These are phyloP conservation scores for Paratinospora sagittata DNA, from an alignment of 164 flowering plant genomes.

Conservation along the genomic window DNA sequence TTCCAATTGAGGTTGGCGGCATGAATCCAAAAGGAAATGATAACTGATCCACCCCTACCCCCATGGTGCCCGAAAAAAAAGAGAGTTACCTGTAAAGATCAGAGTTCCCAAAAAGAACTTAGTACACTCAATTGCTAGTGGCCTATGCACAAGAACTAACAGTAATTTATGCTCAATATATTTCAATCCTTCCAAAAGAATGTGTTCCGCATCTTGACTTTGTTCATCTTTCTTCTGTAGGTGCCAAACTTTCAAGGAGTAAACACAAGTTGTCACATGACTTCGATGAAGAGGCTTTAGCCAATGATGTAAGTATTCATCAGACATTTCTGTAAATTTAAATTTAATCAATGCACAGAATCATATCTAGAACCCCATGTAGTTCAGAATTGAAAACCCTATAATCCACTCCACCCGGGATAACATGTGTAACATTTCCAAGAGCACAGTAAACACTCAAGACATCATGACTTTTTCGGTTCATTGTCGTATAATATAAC, in stretches of 20 bases:
- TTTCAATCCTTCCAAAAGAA: background rate
- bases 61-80: too few species aligned
- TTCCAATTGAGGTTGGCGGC: too few species aligned
- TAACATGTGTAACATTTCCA: background rate
- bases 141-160: background rate
- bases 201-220: background rate
- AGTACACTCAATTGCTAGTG: background rate
- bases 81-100: too few species aligned
- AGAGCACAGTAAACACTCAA: background rate
- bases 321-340: slow-evolving; percentile 5
- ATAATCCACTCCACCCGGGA: background rate
- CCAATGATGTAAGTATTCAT: slow-evolving; percentile 25
- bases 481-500: background rate
- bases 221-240: slow-evolving; percentile 26
- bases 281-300: slow-evolving; percentile 25
- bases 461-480: background rate
- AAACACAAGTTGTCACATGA: slow-evolving; percentile 22
- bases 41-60: too few species aligned
- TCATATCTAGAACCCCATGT: background rate
- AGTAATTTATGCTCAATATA: background rate
- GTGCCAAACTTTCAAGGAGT: slow-evolving; percentile 25
- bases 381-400: too few species aligned
- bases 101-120: too few species aligned
- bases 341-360: background rate
- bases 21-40: too few species aligned